These are phyloP conservation scores for Xylaria castorea DNA, from an alignment of 495 filamentous ascomycete species.

Conservation along the genomic window DNA sequence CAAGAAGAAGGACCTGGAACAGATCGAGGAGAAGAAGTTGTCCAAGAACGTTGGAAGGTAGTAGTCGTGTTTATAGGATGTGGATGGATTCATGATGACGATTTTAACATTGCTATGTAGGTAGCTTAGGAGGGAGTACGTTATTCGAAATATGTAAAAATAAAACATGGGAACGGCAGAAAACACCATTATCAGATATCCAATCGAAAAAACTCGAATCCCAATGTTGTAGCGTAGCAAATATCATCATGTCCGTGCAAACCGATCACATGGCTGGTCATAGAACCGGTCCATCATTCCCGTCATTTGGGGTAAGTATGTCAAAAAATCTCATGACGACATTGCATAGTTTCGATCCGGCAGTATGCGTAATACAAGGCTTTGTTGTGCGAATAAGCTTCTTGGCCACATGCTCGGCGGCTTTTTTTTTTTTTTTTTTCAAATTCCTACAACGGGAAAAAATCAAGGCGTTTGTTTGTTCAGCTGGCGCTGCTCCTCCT, in stretches of 20 bases:
- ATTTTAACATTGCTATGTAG: neutral
- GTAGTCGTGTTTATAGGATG: slow-evolving; percentile 12
- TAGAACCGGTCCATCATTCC: neutral
- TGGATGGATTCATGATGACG: slow-evolving; percentile 21
- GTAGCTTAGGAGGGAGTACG: neutral
- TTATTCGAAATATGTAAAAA: neutral
- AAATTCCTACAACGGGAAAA: slow-evolving; percentile 3
- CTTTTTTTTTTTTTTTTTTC: too few relatives aligned
- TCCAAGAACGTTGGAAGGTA: slow-evolving; percentile 44
- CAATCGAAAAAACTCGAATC: neutral
- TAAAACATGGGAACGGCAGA: neutral
- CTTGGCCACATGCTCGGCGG: neutral
- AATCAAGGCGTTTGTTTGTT: neutral
- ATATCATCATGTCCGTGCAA: neutral
- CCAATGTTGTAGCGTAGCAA: neutral
- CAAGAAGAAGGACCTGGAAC: slow-evolving; percentile 91
- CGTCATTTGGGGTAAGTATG: neutral
- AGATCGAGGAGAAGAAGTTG: slow-evolving; percentile 80
- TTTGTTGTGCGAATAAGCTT: neutral
- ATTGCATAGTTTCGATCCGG: slow-evolving; percentile 5
- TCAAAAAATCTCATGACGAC: neutral
- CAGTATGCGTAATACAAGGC: neutral
- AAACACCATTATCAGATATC: neutral
- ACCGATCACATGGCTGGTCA: neutral
- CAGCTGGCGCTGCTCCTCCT: neutral